Evolutionary conservation across 2,329 filamentous ascomycete species (phyloP).

Genomic region (Diaporthe australafricana): DNA sequence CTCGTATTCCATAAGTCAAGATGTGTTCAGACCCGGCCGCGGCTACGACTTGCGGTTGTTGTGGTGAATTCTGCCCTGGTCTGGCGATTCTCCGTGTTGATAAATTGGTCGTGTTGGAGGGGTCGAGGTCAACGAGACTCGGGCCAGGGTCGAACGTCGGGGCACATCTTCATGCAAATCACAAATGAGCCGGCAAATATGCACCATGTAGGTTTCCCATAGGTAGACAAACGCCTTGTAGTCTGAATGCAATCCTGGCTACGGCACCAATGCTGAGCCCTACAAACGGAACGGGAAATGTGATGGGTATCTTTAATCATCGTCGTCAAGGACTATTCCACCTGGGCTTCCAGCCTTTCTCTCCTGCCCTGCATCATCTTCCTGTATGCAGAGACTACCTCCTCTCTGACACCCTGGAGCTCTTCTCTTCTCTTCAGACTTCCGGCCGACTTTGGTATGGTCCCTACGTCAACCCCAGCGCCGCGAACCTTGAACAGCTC

Average conservation of each 20-base stretch:
- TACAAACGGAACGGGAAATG: background rate
- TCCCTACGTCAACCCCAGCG: conserved; percentile 73
- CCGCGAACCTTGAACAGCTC: conserved; percentile 74
- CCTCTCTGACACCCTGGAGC: conserved; percentile 74
- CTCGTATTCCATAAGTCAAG: background rate
- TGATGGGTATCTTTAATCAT: conserved; percentile 7
- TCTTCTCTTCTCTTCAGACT: conserved; percentile 80
- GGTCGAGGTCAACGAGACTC: background rate
- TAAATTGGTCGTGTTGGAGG: background rate
- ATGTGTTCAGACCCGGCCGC: background rate
- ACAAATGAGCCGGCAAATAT: background rate
- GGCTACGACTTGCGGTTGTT: background rate
- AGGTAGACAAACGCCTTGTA: background rate
- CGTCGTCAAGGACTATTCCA: background rate
- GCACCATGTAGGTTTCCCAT: background rate
- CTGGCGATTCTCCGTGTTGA: background rate
- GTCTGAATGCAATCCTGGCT: background rate
- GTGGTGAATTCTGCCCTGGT: background rate
- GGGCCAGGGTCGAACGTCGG: background rate
- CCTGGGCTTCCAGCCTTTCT: conserved; percentile 23
- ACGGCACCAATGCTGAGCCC: background rate
- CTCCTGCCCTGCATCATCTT: conserved; percentile 73
- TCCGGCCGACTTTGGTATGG: conserved; percentile 76
- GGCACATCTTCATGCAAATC: background rate
- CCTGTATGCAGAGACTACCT: conserved; percentile 80